Evolutionary conservation across 441 rosid genomes (phyloP).

Genomic region (Dalechampia spathulata): DNA sequence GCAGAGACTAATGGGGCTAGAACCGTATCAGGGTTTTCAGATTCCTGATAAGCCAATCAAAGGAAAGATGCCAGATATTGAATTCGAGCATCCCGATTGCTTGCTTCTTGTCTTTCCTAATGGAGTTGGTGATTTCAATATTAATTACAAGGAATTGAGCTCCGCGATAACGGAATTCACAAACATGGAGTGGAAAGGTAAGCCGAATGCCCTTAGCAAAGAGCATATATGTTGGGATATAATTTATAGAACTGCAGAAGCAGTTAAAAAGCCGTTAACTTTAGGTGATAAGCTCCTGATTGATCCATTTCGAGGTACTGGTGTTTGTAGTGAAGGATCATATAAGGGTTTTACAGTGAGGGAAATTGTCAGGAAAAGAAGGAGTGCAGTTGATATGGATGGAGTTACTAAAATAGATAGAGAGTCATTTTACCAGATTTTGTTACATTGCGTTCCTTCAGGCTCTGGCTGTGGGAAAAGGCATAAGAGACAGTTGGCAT

Average conservation of each 20-base stretch:
- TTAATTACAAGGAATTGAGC: constrained; percentile 44
- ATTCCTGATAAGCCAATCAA: constrained; percentile 39
- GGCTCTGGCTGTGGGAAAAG: constrained; percentile 40
- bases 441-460: constrained; percentile 80
- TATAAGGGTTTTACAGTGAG: constrained; percentile 44
- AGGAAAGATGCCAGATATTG: constrained; percentile 53
- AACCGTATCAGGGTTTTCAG: constrained; percentile 30
- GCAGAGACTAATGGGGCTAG: constrained; percentile 49
- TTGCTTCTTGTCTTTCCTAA: constrained; percentile 65
- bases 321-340: constrained; percentile 30
- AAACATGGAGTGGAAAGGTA: constrained; percentile 58
- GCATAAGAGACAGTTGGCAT: constrained; percentile 47
- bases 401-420: constrained; percentile 51
- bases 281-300: constrained; percentile 17
- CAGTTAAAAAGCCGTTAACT: constrained; percentile 49
- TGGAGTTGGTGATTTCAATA: constrained; percentile 28
- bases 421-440: constrained; percentile 61
- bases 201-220: constrained; percentile 58
- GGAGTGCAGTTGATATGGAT: constrained; percentile 91
- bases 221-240: constrained; percentile 80
- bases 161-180: constrained; percentile 30
- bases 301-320: constrained; percentile 41
- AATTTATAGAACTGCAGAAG: constrained; percentile 61
- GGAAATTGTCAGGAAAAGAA: constrained; percentile 66
- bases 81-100: constrained; percentile 85